These are phyloP conservation scores for Ogataea ramenticola DNA, from an alignment of 805 yeast genomes.

Conservation along the genomic window DNA sequence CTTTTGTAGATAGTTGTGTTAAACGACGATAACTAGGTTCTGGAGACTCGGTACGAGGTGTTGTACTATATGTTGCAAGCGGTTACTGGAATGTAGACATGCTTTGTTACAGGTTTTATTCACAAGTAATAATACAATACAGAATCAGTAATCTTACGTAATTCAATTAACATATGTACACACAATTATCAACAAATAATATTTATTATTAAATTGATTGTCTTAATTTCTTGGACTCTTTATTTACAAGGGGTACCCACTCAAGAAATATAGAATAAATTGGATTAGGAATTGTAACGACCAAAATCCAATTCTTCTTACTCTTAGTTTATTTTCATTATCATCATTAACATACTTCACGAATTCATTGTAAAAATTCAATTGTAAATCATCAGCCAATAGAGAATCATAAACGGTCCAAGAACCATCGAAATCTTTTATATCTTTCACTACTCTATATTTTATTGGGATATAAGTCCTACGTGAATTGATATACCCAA, in stretches of 20 bases:
- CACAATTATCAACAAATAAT: too few species aligned
- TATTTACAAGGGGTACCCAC: background rate
- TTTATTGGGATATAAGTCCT: conserved; percentile 84
- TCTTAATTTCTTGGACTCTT: too few species aligned
- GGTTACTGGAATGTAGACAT: too few species aligned
- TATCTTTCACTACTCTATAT: conserved; percentile 71
- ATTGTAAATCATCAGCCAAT: conserved; percentile 85
- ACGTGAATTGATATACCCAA: conserved; percentile 86
- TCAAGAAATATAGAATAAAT: conserved; percentile 41
- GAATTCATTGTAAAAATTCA: conserved; percentile 86
- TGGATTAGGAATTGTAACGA: conserved; percentile 80
- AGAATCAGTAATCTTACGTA: too few species aligned
- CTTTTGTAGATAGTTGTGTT: too few species aligned
- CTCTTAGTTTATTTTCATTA: conserved; percentile 59
- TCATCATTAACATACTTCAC: conserved; percentile 87
- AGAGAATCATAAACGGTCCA: conserved; percentile 94
- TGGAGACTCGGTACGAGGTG: too few species aligned
- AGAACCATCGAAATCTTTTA: conserved; percentile 85
- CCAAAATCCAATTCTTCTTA: conserved; percentile 90
- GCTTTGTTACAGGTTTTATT: too few species aligned
- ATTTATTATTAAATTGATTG: too few species aligned
- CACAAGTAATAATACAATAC: too few species aligned
- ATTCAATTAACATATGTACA: too few species aligned
- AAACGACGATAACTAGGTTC: too few species aligned
- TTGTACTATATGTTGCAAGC: too few species aligned